These are phyloP conservation scores for Chenopodium suecicum DNA, from an alignment of 148 eudicot genomes.

Conservation along the genomic window DNA sequence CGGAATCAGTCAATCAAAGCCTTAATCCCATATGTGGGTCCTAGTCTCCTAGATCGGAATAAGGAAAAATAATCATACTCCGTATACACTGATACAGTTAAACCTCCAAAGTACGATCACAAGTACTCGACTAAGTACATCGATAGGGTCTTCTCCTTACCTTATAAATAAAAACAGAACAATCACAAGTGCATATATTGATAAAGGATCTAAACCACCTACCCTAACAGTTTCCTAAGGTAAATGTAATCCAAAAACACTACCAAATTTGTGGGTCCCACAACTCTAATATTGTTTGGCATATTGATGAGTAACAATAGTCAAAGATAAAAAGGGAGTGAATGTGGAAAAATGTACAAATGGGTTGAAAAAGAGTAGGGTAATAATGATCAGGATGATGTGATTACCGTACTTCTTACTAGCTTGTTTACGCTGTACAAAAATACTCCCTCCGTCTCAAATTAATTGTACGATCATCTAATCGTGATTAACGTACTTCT, in stretches of 20 bases:
- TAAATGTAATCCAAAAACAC: constrained; percentile 17
- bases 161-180: too few relatives aligned
- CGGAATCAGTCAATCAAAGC: too few relatives aligned
- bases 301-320: background rate
- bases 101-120: background rate
- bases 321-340: background rate
- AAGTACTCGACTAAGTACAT: too few relatives aligned
- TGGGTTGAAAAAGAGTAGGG: background rate
- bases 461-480: too few relatives aligned
- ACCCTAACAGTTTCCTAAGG: constrained; percentile 6
- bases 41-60: background rate
- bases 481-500: background rate
- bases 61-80: background rate
- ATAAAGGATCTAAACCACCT: constrained; percentile 10
- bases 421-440: background rate
- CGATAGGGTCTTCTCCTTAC: too few relatives aligned
- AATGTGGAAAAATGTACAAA: background rate
- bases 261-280: constrained; percentile 20
- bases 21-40: too few relatives aligned
- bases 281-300: background rate
- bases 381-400: background rate
- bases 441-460: background rate
- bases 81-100: background rate
- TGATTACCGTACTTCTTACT: background rate
- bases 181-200: constrained; percentile 17